These are phyloP conservation scores for Boletus speciosus DNA, from an alignment of 768 basidiomycete species.

Conservation along the genomic window DNA sequence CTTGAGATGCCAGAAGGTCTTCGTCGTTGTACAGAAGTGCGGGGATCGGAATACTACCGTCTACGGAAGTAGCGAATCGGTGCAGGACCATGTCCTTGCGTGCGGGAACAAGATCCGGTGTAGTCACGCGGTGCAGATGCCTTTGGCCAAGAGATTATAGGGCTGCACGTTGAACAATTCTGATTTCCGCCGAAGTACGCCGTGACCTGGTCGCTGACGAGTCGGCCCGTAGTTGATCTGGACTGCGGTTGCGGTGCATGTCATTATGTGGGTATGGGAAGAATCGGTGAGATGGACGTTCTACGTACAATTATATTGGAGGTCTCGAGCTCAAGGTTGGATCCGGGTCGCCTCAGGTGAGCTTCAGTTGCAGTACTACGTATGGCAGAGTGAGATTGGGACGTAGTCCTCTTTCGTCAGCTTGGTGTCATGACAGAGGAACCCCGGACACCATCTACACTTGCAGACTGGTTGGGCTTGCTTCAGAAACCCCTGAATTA, in stretches of 20 bases:
- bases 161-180: not conserved
- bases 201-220: constrained; percentile 5
- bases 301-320: constrained; percentile 12
- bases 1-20: constrained; percentile 66
- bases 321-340: constrained; percentile 2
- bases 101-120: constrained; percentile 7
- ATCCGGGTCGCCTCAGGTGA: constrained; percentile 19
- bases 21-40: constrained; percentile 83
- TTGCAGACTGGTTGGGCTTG: not conserved
- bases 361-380: constrained; percentile 13
- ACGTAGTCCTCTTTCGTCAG: not conserved
- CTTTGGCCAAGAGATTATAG: not conserved
- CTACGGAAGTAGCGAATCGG: constrained; percentile 53
- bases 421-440: constrained; percentile 7
- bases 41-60: constrained; percentile 74
- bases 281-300: constrained; percentile 3
- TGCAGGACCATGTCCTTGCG: constrained; percentile 47
- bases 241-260: not conserved
- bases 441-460: constrained; percentile 21
- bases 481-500: not conserved
- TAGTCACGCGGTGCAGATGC: not conserved
- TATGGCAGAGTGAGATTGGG: constrained; percentile 1
- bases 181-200: constrained; percentile 11
- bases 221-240: constrained; percentile 2
- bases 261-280: constrained; percentile 2